Percentiles rank a stretch among this genome's conserved stretches.
These are phyloP conservation scores for Sicyos baderoa DNA, from an alignment of 306 rosid genomes.

Conservation along the genomic window DNA sequence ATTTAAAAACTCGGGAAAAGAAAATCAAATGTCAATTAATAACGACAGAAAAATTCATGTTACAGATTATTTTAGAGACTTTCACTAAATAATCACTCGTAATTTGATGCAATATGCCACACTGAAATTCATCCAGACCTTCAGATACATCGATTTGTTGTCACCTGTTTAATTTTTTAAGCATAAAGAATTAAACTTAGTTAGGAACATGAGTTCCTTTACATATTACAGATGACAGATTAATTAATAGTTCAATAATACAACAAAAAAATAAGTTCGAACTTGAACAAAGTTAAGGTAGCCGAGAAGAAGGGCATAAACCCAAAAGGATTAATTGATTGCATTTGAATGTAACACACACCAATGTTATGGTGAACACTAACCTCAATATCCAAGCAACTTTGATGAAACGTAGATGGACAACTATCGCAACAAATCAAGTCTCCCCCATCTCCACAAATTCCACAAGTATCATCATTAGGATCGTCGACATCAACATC, in stretches of 20 bases:
- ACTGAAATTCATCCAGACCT: neutral
- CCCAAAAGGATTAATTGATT: neutral
- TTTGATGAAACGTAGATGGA: conserved; percentile 93
- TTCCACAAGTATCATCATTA: conserved; percentile 89
- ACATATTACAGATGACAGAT: neutral
- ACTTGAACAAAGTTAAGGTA: neutral
- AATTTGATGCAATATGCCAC: conserved; percentile 6
- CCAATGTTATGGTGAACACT: conserved; percentile 3
- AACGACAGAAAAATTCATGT: neutral
- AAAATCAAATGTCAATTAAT: neutral
- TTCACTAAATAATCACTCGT: neutral
- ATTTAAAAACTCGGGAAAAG: conserved; percentile 1
- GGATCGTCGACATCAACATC: conserved; percentile 84
- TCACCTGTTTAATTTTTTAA: conserved; percentile 3
- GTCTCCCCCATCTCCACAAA: conserved; percentile 97
- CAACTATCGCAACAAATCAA: conserved; percentile 92
- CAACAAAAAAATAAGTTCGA: neutral
- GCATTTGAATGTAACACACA: conserved; percentile 10
- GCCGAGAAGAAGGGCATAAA: neutral
- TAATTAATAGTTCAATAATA: neutral
- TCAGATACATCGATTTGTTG: neutral
- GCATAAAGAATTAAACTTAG: neutral
- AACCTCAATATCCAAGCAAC: conserved; percentile 79
- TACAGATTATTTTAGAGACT: neutral
- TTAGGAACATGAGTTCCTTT: neutral